A percentile compares a stretch with the other conserved stretches of the same genome.
Conservation (phyloP, 2,329 filamentous ascomycete genomes). For the Alternaria dauci region DNA sequence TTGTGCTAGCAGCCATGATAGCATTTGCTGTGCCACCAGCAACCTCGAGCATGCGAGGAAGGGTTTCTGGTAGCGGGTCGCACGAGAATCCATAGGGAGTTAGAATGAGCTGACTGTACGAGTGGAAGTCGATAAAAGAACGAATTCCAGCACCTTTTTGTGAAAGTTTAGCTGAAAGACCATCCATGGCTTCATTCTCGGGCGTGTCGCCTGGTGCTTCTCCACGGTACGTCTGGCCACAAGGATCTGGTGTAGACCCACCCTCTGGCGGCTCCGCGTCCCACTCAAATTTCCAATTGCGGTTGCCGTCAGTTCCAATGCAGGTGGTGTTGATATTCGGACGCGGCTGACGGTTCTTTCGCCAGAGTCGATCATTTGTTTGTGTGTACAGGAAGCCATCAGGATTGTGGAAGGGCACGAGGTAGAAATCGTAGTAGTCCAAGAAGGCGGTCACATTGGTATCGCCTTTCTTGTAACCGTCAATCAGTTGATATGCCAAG, state of each 20-base stretch:
- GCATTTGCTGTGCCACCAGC: slow-evolving; percentile 46
- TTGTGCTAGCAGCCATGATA: slow-evolving; percentile 56
- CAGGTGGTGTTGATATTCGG: slow-evolving; percentile 40
- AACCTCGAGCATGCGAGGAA: slow-evolving; percentile 54
- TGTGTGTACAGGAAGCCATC: slow-evolving; percentile 48
- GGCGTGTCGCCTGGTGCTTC: slow-evolving; percentile 42
- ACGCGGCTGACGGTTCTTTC: slow-evolving; percentile 47
- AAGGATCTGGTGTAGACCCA: slow-evolving; percentile 40
- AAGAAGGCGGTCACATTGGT: slow-evolving; percentile 40
- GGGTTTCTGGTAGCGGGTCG: slow-evolving; percentile 56
- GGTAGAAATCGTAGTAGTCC: slow-evolving; percentile 45
- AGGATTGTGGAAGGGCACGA: slow-evolving; percentile 45
- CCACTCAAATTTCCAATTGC: slow-evolving; percentile 49
- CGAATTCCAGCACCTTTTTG: slow-evolving; percentile 59
- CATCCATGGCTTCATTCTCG: slow-evolving; percentile 52
- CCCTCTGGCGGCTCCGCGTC: slow-evolving; percentile 37
- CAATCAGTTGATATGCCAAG: slow-evolving; percentile 40
- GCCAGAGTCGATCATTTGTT: slow-evolving; percentile 47
- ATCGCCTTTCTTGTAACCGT: slow-evolving; percentile 38
- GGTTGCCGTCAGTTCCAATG: slow-evolving; percentile 46
- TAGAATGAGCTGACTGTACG: slow-evolving; percentile 68
- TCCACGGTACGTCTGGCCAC: slow-evolving; percentile 46
- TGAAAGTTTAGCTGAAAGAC: slow-evolving; percentile 54
- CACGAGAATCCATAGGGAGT: slow-evolving; percentile 63
- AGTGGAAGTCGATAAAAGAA: slow-evolving; percentile 71